Base-by-base conservation (phyloP, 495 filamentous ascomycete species). In the Xylaria sp. region DNA sequence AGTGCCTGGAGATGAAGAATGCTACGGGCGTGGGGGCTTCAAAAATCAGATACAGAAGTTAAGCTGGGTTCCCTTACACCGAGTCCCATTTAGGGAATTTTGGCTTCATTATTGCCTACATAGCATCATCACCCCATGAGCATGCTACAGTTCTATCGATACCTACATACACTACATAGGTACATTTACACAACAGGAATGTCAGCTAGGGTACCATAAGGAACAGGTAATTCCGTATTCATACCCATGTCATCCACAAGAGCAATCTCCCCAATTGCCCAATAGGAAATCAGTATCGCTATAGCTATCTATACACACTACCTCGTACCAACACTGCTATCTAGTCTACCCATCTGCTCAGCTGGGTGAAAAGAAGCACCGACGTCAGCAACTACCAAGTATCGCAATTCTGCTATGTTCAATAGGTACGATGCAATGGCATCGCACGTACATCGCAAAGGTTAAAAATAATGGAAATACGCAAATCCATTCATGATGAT, bases 401-500 rank as follows among this genome's bases (percentile, higher is more conserved):
- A 35, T n/a, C 29, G 33, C 6, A 35, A 21, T 37, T 37, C 21
- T 37, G 57, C 6, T 21, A 57, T 17, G 17, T 8, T n/a, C 19
- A 33, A 59, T 37, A n/a, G n/a, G n/a, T n/a, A 19, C 33, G 57
- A 59, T 37, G 57, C 57, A 37, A 59, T 37, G 57, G 24, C 52
- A 31, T 55, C 26, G 52, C 26, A 55, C 0, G 52, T 55, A 31
- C 52, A 55, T 31, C 52, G 52, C 52, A 24, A 59, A 59, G 33
- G 33, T 59, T 31, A 37, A 21, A 37, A 59, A 59, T 33, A 59
- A 59, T 55, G 37, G 33, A 33, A 59, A 37, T 8, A 59, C 17
- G 37, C 57, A 33, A 59, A 53, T 53, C 50, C 50, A 29, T 59
- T n/a, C 57, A 31, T 59, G 57, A 59, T 62, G 59, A 24, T 55